These are phyloP conservation scores for Rhodofomes roseus DNA, from an alignment of 1,284 basidiomycete species.

Conservation along the genomic window DNA sequence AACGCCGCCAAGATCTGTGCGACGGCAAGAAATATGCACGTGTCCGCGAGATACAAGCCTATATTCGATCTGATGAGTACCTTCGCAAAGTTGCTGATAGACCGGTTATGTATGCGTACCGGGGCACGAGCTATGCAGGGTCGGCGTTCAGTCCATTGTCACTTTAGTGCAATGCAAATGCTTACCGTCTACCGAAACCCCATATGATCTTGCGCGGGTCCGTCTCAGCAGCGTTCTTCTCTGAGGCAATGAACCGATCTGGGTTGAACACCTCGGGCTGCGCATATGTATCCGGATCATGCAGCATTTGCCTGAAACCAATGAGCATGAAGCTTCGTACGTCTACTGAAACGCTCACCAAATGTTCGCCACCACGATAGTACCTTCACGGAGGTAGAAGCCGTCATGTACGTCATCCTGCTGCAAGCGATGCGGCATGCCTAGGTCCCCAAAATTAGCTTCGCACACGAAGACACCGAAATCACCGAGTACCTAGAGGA, in stretches of 20 bases:
- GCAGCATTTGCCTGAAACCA: slow-evolving; percentile 19
- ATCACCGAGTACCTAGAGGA: slow-evolving; percentile 11
- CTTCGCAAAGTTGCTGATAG: not conserved
- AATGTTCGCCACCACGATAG: not conserved
- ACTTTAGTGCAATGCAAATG: not conserved
- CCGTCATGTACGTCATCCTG: slow-evolving; percentile 3
- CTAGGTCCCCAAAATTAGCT: not conserved
- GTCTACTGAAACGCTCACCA: not conserved
- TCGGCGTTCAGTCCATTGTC: not conserved
- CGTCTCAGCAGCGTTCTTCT: slow-evolving; percentile 18
- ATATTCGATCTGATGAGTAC: not conserved
- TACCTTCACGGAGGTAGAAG: not conserved
- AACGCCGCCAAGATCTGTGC: not conserved
- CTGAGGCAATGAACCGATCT: slow-evolving; percentile 17
- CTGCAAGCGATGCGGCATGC: not conserved
- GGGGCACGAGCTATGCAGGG: not conserved
- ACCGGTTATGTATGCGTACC: not conserved
- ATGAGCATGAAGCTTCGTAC: not conserved
- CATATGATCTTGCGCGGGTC: slow-evolving; percentile 25
- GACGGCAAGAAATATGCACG: not conserved
- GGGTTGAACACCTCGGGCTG: slow-evolving; percentile 20
- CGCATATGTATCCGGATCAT: slow-evolving; percentile 20
- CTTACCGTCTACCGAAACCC: slow-evolving; percentile 32
- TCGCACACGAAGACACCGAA: not conserved
- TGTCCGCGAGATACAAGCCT: not conserved